phyloP scores from a whole-genome alignment of 1,139 yeast genomes.

The Taiozyma sp. region DNA sequence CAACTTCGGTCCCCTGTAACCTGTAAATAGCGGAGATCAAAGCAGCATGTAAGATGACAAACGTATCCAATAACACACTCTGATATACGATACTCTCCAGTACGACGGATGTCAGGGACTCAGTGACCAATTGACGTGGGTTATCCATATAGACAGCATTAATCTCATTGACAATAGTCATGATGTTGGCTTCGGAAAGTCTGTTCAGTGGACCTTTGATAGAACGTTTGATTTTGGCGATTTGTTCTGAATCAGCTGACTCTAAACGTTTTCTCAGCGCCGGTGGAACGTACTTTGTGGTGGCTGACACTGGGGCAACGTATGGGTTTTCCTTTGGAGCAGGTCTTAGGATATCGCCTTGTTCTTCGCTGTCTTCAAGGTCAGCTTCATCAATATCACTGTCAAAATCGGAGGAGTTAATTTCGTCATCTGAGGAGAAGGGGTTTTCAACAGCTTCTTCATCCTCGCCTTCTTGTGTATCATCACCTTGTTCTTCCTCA shows the following conservation, averaged over 20 bases:
- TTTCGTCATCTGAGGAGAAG: slow-evolving; percentile 43
- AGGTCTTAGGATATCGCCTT: slow-evolving; percentile 27
- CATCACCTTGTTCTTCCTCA: slow-evolving; percentile 18
- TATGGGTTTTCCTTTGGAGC: slow-evolving; percentile 72
- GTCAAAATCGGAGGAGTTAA: slow-evolving; percentile 45
- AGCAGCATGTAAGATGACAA: slow-evolving; percentile 77
- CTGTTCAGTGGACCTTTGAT: slow-evolving; percentile 82
- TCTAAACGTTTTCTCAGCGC: slow-evolving; percentile 59
- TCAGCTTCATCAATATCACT: slow-evolving; percentile 28
- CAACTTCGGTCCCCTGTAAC: slow-evolving; percentile 83
- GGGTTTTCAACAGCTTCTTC: slow-evolving; percentile 28
- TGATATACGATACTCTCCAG: slow-evolving; percentile 70
- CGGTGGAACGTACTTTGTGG: slow-evolving; percentile 71
- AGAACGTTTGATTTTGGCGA: slow-evolving; percentile 47
- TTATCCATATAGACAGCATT: slow-evolving; percentile 56
- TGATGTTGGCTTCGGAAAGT: slow-evolving; percentile 79
- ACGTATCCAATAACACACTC: slow-evolving; percentile 64
- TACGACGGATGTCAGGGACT: slow-evolving; percentile 57
- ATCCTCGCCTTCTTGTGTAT: slow-evolving; percentile 20
- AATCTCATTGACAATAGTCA: slow-evolving; percentile 64
- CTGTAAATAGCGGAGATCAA: slow-evolving; percentile 72
- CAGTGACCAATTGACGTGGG: slow-evolving; percentile 76
- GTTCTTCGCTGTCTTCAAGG: slow-evolving; percentile 34
- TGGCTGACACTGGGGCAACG: slow-evolving; percentile 58
- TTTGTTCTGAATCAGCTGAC: slow-evolving; percentile 42